Evolutionary conservation across 208 protist genomes (phyloP).

Genomic region (Trypanosoma brucei): DNA sequence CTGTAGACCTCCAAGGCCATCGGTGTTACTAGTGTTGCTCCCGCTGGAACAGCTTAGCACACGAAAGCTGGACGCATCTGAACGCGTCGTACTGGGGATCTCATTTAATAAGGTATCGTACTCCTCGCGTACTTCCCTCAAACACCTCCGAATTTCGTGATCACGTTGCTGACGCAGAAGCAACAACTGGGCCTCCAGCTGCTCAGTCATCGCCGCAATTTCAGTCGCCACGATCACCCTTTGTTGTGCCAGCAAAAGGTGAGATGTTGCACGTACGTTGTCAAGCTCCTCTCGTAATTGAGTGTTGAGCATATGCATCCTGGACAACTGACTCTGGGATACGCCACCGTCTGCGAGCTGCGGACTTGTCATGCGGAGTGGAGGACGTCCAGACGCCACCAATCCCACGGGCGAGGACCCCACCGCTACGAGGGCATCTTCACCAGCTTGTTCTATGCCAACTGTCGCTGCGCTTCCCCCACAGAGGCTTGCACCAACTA

Average conservation of each 20-base stretch:
- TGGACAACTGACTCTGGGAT: neutral
- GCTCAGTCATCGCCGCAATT: slow-evolving; percentile 20
- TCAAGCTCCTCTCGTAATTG: slow-evolving; percentile 35
- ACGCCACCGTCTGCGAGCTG: too few species aligned
- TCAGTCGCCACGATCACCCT: slow-evolving; percentile 11
- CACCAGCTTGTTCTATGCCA: neutral
- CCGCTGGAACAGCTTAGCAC: neutral
- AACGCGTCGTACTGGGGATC: neutral
- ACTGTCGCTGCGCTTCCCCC: neutral
- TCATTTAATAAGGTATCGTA: slow-evolving; percentile 10
- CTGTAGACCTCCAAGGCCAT: neutral
- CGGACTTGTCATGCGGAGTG: too few species aligned
- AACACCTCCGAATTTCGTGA: slow-evolving; percentile 13
- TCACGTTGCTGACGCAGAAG: slow-evolving; percentile 16
- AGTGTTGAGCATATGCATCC: slow-evolving; percentile 8
- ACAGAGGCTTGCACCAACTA: neutral
- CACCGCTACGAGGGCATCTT: too few species aligned
- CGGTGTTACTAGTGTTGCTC: neutral
- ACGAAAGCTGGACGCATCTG: neutral
- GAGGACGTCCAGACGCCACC: too few species aligned
- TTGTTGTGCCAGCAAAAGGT: slow-evolving; percentile 41
- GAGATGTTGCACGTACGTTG: slow-evolving; percentile 32
- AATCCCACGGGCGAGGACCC: too few species aligned
- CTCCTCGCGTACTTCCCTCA: slow-evolving; percentile 7
- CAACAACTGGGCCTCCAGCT: slow-evolving; percentile 19